Conservation (phyloP, 371 early-diverging fungal species). For the Mucor plumbeus region DNA sequence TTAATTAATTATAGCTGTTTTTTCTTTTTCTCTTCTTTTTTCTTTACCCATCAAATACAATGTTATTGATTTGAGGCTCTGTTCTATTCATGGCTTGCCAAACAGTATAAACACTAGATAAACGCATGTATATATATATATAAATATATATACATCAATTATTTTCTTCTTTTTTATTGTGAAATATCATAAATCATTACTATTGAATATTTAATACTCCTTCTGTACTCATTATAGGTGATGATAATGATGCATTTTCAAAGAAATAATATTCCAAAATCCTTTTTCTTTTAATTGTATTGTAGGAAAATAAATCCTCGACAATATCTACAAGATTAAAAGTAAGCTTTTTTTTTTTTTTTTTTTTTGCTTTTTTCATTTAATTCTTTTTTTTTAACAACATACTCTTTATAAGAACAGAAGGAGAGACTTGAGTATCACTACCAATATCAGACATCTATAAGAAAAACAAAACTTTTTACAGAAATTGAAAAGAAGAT, state of each 20-base stretch:
- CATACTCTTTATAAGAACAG: constrained; percentile 40
- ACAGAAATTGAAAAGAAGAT: constrained; percentile 5
- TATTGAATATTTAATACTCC: constrained; percentile 63
- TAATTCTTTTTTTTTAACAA: background rate
- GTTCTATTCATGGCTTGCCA: constrained; percentile 66
- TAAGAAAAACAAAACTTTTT: constrained; percentile 2
- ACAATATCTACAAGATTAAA: constrained; percentile 35
- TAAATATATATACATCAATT: no score
- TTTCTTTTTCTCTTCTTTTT: constrained; percentile 8
- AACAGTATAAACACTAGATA: constrained; percentile 59
- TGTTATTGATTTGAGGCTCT: constrained; percentile 59
- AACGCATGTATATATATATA: no score
- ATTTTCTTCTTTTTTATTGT: no score
- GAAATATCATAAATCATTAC: constrained; percentile 24
- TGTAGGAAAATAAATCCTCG: constrained; percentile 52
- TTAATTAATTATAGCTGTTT: background rate
- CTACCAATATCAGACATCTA: constrained; percentile 44
- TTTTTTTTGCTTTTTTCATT: background rate
- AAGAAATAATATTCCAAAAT: constrained; percentile 52
- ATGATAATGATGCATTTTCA: constrained; percentile 44
- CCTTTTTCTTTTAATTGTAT: constrained; percentile 40
- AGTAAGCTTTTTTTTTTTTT: background rate
- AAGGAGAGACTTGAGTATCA: constrained; percentile 43
- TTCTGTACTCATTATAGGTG: constrained; percentile 63
- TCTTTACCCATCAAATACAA: constrained; percentile 62